A percentile compares a stretch with the other conserved stretches of the same genome.
phyloP scores from a whole-genome alignment of 1,139 yeast genomes.

The Spathaspora sp. region DNA sequence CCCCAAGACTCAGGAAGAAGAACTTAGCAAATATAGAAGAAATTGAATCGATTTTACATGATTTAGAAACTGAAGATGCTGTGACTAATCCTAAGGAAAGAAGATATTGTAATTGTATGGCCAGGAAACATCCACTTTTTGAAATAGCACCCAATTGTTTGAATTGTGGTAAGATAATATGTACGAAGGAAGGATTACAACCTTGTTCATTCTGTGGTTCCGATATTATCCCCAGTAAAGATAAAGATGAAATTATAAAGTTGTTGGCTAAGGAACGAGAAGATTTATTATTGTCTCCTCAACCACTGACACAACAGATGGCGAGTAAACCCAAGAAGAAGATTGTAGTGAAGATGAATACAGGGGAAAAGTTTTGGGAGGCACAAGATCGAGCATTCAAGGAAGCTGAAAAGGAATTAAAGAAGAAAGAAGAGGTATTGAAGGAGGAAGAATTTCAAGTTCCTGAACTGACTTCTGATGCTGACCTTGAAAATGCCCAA shows the following conservation, averaged over 20 bases:
- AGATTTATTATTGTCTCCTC: conserved; percentile 12
- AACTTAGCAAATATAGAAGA: conserved; percentile 56
- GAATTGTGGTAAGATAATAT: conserved; percentile 91
- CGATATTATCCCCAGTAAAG: conserved; percentile 60
- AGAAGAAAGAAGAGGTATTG: conserved; percentile 31
- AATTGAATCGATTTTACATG: conserved; percentile 44
- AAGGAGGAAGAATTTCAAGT: conserved; percentile 34
- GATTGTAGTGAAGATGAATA: conserved; percentile 52
- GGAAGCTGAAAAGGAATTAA: conserved; percentile 42
- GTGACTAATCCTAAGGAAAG: conserved; percentile 13
- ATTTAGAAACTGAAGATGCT: conserved; percentile 29
- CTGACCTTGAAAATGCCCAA: conserved; percentile 67
- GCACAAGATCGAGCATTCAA: conserved; percentile 67
- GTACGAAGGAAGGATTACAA: conserved; percentile 85
- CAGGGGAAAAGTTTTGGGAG: conserved; percentile 65
- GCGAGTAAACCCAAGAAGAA: conserved; percentile 26
- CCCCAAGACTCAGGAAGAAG: conserved; percentile 31
- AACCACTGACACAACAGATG: conserved; percentile 16
- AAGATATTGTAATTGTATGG: conserved; percentile 74
- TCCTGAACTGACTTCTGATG: conserved; percentile 26
- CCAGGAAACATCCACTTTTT: conserved; percentile 81
- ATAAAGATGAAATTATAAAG: conserved; percentile 57
- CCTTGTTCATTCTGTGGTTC: conserved; percentile 85
- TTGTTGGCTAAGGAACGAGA: conserved; percentile 50
- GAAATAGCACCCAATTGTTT: conserved; percentile 92